Evolutionary conservation across 495 filamentous ascomycete species (phyloP), one percentile per base, ranked within the genome.

Genomic region (Peziza echinospora): DNA sequence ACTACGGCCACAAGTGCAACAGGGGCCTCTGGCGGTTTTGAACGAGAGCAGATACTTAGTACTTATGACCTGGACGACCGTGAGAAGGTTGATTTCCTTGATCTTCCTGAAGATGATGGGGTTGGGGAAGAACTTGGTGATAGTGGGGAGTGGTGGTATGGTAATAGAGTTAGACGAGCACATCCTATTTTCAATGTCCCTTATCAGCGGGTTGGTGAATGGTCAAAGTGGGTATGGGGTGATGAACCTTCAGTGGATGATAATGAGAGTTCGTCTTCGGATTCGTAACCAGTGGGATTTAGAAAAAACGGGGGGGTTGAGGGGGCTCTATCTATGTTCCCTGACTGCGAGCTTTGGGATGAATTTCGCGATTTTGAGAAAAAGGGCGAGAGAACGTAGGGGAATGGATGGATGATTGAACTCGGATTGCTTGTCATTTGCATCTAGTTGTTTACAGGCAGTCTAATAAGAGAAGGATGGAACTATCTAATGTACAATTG

Each of bases 121-220:
- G 41, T 43, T 3, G n/a, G 41, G 21, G 56, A 53, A 21, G 47
- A 45, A 6, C 44, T 41, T 1, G 46, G 30, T n/a, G 67, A 65
- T 21, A 56, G 53, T 39, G 69, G 68, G 56, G 56, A 72, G 46
- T 75, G 64, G 49, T 63, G 65, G 26, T 66, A 70, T 22, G 62
- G 65, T 37, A 67, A 76, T 51, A 56, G 67, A 24, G 64, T 81
- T 40, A 62, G 49, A 43, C 67, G 65, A 17, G 66, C 83, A 24
- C 84, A 96, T 62, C 89, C 89, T 8, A 67, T 94, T 21, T 94
- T 78, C 65, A 78, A 83, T 46, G 76, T 94, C 45, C 84, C 85
- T 11, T 75, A 76, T 62, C 67, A 71, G 52, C 68, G 67, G 25
- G 78, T 77, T 44, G 71, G 78, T 54, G 63, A 63, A 10, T 76